Evolutionary conservation across 2,329 filamentous ascomycete species (phyloP).

Genomic region (Aspergillus novoparasiticus): DNA sequence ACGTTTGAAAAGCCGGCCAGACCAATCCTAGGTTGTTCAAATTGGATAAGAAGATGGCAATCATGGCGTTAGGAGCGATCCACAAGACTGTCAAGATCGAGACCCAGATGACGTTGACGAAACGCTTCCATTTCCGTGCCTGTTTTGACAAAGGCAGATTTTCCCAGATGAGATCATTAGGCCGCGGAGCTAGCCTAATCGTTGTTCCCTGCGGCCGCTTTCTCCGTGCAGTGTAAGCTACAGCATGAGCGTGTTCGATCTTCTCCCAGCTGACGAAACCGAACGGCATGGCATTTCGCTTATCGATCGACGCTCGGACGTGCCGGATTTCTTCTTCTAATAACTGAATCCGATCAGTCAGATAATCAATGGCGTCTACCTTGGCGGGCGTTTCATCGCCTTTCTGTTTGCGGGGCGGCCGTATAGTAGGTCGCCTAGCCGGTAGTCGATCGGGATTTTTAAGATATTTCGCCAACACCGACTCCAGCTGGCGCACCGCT

Average conservation of each 20-base stretch:
- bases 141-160: conserved; percentile 76
- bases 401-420: conserved; percentile 77
- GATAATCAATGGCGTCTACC: conserved; percentile 91
- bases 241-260: conserved; percentile 83
- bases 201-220: conserved; percentile 79
- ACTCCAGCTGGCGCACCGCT: conserved; percentile 79
- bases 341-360: conserved; percentile 79
- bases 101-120: conserved; percentile 85
- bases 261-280: conserved; percentile 93
- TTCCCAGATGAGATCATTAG: conserved; percentile 94
- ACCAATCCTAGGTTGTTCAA: conserved; percentile 76
- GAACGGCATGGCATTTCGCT: conserved; percentile 83
- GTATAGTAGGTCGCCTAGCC: conserved; percentile 73
- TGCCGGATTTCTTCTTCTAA: conserved; percentile 84
- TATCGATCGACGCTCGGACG: conserved; percentile 79
- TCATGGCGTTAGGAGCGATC: conserved; percentile 90
- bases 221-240: conserved; percentile 77
- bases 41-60: conserved; percentile 90
- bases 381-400: conserved; percentile 69
- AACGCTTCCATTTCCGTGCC: conserved; percentile 69
- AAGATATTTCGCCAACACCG: conserved; percentile 83
- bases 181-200: conserved; percentile 77
- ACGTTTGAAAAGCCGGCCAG: conserved; percentile 73
- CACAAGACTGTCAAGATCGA: conserved; percentile 77
- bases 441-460: conserved; percentile 84